Evolutionary conservation across 352 stramenopile species (phyloP).

Genomic region (Phytophthora pistaciae): DNA sequence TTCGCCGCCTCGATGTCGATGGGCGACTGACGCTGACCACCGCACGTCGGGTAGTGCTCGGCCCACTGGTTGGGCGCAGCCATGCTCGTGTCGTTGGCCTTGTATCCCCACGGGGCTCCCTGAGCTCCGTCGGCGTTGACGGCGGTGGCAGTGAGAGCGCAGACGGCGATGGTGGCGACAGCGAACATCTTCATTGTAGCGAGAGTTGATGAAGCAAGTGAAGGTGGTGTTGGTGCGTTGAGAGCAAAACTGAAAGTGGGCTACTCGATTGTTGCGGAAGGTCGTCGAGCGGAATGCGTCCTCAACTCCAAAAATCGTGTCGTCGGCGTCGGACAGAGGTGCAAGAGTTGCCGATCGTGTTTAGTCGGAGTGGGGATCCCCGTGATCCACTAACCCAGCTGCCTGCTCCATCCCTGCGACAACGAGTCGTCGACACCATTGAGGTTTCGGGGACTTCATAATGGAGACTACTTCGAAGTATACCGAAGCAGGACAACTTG

Average conservation of each 20-base stretch:
- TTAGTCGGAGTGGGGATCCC: no score
- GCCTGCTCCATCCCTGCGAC: no score
- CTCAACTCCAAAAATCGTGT: no score
- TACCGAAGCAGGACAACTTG: no score
- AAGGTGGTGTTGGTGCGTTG: not conserved
- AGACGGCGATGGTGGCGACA: slow-evolving; percentile 6
- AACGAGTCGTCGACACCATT: no score
- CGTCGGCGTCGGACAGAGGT: no score
- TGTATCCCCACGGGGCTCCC: slow-evolving; percentile 28
- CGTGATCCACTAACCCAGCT: no score
- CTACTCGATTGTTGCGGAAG: not conserved
- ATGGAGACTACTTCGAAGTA: no score
- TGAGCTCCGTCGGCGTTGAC: slow-evolving; percentile 14
- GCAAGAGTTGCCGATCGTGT: no score
- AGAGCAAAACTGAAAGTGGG: slow-evolving; percentile 19
- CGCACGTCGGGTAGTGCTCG: slow-evolving; percentile 32
- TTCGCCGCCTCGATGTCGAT: slow-evolving; percentile 37
- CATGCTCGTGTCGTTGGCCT: slow-evolving; percentile 24
- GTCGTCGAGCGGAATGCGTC: no score
- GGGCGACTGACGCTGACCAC: slow-evolving; percentile 39
- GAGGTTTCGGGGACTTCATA: no score
- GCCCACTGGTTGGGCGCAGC: slow-evolving; percentile 25
- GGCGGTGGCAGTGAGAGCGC: slow-evolving; percentile 8
- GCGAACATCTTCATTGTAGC: slow-evolving; percentile 21
- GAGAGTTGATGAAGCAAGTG: not conserved